Evolutionary conservation across 257 asterid genomes (phyloP), one percentile per base, ranked within the genome.

Genomic region (Solanum rostratum): DNA sequence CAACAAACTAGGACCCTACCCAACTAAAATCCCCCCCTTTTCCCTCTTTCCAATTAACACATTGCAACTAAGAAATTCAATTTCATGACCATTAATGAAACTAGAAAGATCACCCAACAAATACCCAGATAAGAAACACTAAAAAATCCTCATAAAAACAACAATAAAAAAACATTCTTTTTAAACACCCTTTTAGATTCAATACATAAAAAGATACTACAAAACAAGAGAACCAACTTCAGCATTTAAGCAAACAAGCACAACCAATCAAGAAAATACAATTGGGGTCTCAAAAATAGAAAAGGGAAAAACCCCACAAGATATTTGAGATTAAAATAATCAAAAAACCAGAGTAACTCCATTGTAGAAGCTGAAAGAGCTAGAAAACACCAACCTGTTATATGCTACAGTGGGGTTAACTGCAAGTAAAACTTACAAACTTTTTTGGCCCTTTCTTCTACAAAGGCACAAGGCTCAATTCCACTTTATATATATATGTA

Each of bases 171-270:
- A 84, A 18, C 18, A n/a, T 15, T 27, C 85, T 87, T 84, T 65
- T 82, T 85, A 19, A 85, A 86, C 70, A 80, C 68, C 37, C 24
- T 70, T 46, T 82, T 84, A 92, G 94, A 91, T 93, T 94, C 86
- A 81, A 53, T 33, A 83, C 41, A 83, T 84, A 78, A 27, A 50
- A 5, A 59, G 22, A 15, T n/a, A 59, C 66, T 57, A 85, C 62
- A 55, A 86, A 87, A 76, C 87, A 87, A 84, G 90, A 80, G 73
- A 82, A 71, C 88, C 87, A 63, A 82, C 86, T 87, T 74, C 43
- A 87, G 79, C 22, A 76, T 49, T 76, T 3, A 46, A 46, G 10
- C 41, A 46, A 74, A 71, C 20, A 71, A 71, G 33, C 60, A 74
- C 65, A 46, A 86, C 62, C 33, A 43, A 30, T 52, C 83, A 80